Evolutionary conservation across 78 protist species (phyloP).

Genomic region (Pigoraptor vietnamica): DNA sequence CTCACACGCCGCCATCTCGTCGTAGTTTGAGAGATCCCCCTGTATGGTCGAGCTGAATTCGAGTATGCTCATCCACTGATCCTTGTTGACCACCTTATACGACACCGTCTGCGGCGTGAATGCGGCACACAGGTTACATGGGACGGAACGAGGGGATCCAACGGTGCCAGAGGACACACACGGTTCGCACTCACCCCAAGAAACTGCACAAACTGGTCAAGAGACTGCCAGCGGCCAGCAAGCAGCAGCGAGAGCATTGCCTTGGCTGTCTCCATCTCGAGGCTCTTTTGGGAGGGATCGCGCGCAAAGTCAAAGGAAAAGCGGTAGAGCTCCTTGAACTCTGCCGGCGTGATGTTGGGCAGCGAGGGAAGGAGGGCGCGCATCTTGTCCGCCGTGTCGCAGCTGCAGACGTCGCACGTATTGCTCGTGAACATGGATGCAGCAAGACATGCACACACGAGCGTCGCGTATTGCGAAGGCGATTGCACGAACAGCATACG

Average conservation of each 20-base stretch:
- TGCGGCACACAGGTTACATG: background rate
- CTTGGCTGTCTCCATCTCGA: background rate
- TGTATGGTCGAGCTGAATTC: slow-evolving; percentile 5
- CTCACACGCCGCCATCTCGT: background rate
- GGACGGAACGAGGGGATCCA: background rate
- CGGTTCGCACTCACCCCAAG: background rate
- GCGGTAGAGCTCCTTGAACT: background rate
- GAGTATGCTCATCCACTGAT: slow-evolving; percentile 18
- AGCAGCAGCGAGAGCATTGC: background rate
- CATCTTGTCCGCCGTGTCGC: background rate
- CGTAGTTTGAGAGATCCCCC: slow-evolving; percentile 7
- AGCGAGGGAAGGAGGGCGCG: background rate
- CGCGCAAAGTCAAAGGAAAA: slow-evolving; percentile 2
- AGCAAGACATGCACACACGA: background rate
- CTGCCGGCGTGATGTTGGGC: background rate
- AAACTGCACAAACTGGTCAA: background rate
- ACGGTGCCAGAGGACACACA: background rate
- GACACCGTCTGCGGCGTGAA: background rate
- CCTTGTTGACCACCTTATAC: slow-evolving; percentile 3
- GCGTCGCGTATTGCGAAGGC: too few species aligned
- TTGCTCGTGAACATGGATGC: too few species aligned
- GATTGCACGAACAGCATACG: too few species aligned
- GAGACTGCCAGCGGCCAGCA: background rate
- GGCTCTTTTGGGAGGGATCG: background rate
- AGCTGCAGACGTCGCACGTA: too few species aligned